A percentile compares a stretch with the other conserved stretches of the same genome.
Conservation (phyloP, 768 basidiomycete species). For the Pluteus cervinus region DNA sequence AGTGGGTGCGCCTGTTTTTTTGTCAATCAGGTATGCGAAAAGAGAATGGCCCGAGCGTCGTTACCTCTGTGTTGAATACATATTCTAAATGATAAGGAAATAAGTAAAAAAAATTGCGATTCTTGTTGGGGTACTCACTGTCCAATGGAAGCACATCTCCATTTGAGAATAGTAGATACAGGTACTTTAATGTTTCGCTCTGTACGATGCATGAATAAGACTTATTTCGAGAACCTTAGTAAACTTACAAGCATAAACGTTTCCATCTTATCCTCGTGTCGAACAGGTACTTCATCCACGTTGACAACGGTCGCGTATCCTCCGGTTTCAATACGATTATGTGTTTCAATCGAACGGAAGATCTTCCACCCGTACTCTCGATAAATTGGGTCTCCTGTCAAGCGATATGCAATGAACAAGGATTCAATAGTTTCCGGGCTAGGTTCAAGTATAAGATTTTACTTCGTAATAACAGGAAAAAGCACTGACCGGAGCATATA, state of each 20-base stretch:
- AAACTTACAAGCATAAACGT: constrained; percentile 80
- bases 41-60: no score
- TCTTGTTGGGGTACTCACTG: constrained; percentile 38
- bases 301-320: constrained; percentile 83
- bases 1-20: no score
- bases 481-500: constrained; percentile 77
- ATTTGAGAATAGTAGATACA: constrained; percentile 83
- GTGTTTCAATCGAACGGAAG: constrained; percentile 82
- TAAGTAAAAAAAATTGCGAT: background rate
- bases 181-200: constrained; percentile 90
- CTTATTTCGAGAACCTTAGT: background rate
- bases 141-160: constrained; percentile 64
- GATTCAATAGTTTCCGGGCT: constrained; percentile 95
- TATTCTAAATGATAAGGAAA: background rate
- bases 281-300: constrained; percentile 69
- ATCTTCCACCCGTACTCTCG: constrained; percentile 84
- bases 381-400: constrained; percentile 79
- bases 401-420: constrained; percentile 85
- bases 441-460: background rate
- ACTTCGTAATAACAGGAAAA: background rate
- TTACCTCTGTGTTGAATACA: no score
- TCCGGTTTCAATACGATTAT: constrained; percentile 71
- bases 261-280: constrained; percentile 88
- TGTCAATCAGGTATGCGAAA: no score
- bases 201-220: constrained; percentile 17